Evolutionary conservation across 2,329 filamentous ascomycete genomes (phyloP).

Genomic region (Ceratocystis cubensis): DNA sequence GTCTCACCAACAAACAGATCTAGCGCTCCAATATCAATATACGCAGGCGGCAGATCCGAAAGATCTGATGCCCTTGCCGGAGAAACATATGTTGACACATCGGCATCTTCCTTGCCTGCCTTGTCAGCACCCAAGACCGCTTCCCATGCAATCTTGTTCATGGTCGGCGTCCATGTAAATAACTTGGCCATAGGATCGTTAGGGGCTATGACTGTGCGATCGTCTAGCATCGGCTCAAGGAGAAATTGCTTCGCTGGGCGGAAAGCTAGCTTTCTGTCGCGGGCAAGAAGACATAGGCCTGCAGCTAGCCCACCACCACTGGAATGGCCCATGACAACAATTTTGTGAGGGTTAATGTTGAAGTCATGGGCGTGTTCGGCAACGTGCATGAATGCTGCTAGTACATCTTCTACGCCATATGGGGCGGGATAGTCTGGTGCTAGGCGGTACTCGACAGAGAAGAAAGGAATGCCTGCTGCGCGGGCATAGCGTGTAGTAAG

Average conservation of each 20-base stretch:
- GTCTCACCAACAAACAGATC: constrained; percentile 31
- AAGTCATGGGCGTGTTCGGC: constrained; percentile 23
- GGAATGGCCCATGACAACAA: constrained; percentile 24
- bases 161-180: constrained; percentile 22
- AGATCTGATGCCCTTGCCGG: constrained; percentile 25
- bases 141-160: constrained; percentile 24
- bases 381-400: constrained; percentile 26
- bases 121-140: constrained; percentile 22
- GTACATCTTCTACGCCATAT: constrained; percentile 29
- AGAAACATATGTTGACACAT: constrained; percentile 23
- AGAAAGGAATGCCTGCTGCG: constrained; percentile 28
- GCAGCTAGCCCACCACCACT: constrained; percentile 24
- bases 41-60: constrained; percentile 28
- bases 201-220: constrained; percentile 23
- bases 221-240: constrained; percentile 29
- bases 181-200: constrained; percentile 8
- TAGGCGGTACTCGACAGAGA: constrained; percentile 33
- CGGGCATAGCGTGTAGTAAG: constrained; percentile 26
- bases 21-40: constrained; percentile 31
- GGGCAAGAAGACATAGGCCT: constrained; percentile 31
- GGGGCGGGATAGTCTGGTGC: constrained; percentile 33
- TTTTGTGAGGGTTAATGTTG: constrained; percentile 23
- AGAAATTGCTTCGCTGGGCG: constrained; percentile 27
- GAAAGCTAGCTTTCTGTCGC: constrained; percentile 24
- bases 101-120: constrained; percentile 20